Conservation (phyloP, 1,139 yeast genomes). For the Protomyces lactucae-debilis region DNA sequence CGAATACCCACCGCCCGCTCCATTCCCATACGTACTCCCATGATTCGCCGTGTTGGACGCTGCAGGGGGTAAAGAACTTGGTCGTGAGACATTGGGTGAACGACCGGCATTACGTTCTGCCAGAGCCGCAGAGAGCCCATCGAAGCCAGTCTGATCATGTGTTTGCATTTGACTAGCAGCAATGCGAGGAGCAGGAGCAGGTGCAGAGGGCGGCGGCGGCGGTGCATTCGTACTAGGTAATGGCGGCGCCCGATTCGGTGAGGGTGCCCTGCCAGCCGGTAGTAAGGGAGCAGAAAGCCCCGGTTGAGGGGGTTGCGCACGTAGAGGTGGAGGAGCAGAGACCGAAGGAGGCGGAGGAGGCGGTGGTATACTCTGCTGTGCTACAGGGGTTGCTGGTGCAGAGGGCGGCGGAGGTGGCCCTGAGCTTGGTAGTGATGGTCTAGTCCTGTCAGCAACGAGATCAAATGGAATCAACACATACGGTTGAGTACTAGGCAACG, state of each 20-base stretch:
- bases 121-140: constrained; percentile 4
- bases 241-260: constrained; percentile 33
- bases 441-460: constrained; percentile 29
- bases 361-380: constrained; percentile 35
- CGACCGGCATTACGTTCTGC: neutral
- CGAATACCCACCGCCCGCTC: constrained; percentile 29
- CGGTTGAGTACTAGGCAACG: constrained; percentile 33
- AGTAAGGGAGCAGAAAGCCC: constrained; percentile 32
- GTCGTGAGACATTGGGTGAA: constrained; percentile 32
- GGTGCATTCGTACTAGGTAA: constrained; percentile 15
- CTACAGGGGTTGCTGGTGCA: constrained; percentile 29
- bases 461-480: constrained; percentile 31
- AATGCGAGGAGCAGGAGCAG: neutral
- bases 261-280: constrained; percentile 32
- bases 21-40: constrained; percentile 28
- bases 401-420: constrained; percentile 31
- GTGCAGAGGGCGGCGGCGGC: neutral
- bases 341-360: constrained; percentile 36
- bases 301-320: constrained; percentile 31
- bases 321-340: constrained; percentile 33
- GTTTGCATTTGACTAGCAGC: neutral
- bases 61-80: constrained; percentile 14
- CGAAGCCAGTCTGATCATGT: neutral
- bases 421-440: constrained; percentile 30
- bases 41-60: constrained; percentile 30